Base-by-base conservation (phyloP, 2,329 filamentous ascomycete genomes). In the Biscogniauxia sp. region DNA sequence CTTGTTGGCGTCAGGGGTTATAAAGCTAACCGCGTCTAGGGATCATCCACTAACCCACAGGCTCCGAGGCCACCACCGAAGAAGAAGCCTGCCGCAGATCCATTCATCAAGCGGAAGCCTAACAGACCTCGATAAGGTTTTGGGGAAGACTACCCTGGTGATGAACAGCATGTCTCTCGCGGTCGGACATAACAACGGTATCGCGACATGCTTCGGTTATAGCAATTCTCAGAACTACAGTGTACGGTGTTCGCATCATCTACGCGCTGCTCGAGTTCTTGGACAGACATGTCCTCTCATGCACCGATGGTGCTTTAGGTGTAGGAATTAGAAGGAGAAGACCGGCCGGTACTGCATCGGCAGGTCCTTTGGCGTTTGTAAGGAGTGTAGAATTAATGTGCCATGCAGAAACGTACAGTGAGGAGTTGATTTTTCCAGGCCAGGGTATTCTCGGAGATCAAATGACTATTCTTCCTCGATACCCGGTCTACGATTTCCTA, bases 21-120 rank as follows among this genome's bases (percentile, higher is more conserved):
- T 54, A 23, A 32, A 37, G 60, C 64, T 70, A 61, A 70, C 60
- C 28, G 28, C 54, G 17, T 54, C 54, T 32, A 72, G 69, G 67
- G 66, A 8, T 66, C 66, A 26, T 66, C 66, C 28, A 32, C 7
- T 4, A 60, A 62, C 57, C 23, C 66, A 45, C 62, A 57, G 56
- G 51, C 59, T 17, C 64, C 64, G 20, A 64, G 62, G 37, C 65
- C 61, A 13, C 61, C 56, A 19, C 64, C 64, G 32, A 68, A 58
- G 37, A 60, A 57, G 54, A 56, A 58, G 51, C 32, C 58, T 15
- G 20, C 19, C 28, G 45, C 58, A 3, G 60, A 66, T 20, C 63
- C 63, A 25, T 66, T 66, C 57, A 63, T 66, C 37, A 57, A 61
- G 53, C 57, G 60, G 20, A 66, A 61, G 26, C 61, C 64, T 17